A percentile compares a stretch with the other conserved stretches of the same genome.
phyloP scores from a whole-genome alignment of 129 eudicot genomes.

The Heracleum sosnowskyi region DNA sequence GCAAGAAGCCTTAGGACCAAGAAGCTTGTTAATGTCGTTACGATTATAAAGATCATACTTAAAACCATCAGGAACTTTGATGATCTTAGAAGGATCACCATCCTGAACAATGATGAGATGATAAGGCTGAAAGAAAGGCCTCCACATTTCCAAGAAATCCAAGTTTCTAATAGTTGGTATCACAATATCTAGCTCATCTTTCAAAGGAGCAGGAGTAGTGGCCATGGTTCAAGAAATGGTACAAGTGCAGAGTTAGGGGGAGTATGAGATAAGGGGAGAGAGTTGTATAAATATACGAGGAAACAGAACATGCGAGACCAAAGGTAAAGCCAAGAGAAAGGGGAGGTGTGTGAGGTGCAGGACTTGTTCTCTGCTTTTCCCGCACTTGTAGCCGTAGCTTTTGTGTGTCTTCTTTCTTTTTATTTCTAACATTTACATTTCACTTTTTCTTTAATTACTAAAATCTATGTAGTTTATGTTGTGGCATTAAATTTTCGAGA shows the following conservation, averaged over 20 bases:
- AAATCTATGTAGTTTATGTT: neutral
- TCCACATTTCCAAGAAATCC: constrained; percentile 69
- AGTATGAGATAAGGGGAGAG: neutral
- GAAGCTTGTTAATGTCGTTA: constrained; percentile 56
- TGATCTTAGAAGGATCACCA: constrained; percentile 60
- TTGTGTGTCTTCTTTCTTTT: neutral
- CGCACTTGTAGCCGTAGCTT: neutral
- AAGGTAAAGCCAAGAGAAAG: neutral
- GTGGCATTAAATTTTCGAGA: neutral
- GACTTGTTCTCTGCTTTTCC: neutral
- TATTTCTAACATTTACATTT: neutral
- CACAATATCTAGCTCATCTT: constrained; percentile 60
- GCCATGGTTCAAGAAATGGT: neutral
- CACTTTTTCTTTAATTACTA: neutral
- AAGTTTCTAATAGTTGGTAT: constrained; percentile 68
- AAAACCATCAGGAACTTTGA: constrained; percentile 58
- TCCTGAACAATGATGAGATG: constrained; percentile 72
- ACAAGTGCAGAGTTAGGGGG: neutral
- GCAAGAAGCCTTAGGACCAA: constrained; percentile 68
- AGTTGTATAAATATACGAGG: neutral
- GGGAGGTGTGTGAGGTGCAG: neutral
- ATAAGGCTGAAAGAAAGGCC: constrained; percentile 60
- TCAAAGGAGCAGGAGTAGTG: constrained; percentile 26
- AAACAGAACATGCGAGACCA: neutral
- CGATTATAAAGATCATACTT: constrained; percentile 72